phyloP scores from a whole-genome alignment of 495 filamentous ascomycete genomes.

The Aspergillus ostianus region DNA sequence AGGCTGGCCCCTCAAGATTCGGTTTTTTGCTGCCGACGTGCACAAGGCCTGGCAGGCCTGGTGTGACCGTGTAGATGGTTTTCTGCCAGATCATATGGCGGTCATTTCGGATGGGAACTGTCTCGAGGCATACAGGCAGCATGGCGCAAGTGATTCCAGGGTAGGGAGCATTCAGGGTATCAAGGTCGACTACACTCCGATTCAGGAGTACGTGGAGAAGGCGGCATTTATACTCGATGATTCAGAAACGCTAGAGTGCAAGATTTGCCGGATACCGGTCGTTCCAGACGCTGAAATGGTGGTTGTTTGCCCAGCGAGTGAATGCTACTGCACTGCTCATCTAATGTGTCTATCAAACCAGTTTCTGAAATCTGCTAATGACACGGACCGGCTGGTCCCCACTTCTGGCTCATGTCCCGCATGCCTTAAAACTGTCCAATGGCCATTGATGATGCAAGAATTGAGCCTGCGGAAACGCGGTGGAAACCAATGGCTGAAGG shows the following conservation, averaged over 20 bases:
- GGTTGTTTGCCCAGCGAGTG: constrained; percentile 65
- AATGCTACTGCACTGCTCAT: constrained; percentile 70
- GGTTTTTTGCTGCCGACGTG: constrained; percentile 75
- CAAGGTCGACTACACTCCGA: constrained; percentile 61
- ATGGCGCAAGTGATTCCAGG: constrained; percentile 5
- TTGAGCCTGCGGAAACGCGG: constrained; percentile 69
- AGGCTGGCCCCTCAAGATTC: constrained; percentile 76
- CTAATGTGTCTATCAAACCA: constrained; percentile 69
- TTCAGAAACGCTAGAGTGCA: constrained; percentile 55
- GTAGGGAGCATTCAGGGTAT: constrained; percentile 50
- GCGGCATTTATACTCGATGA: constrained; percentile 62
- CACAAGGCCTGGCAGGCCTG: constrained; percentile 64
- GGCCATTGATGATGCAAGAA: constrained; percentile 81
- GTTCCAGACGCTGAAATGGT: constrained; percentile 49
- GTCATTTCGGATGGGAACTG: constrained; percentile 56
- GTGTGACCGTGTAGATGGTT: constrained; percentile 47
- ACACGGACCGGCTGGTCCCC: constrained; percentile 58
- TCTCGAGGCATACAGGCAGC: constrained; percentile 4
- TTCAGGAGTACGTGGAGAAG: constrained; percentile 72
- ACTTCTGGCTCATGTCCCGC: constrained; percentile 67
- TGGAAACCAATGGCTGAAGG: constrained; percentile 58
- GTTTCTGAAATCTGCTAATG: constrained; percentile 51
- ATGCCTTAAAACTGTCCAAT: constrained; percentile 62
- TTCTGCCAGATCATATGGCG: constrained; percentile 48
- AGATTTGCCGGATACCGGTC: constrained; percentile 58